A percentile compares a stretch with the other conserved stretches of the same genome.
Conservation (phyloP, 139 green algal genomes). For the Microglena sp. region DNA sequence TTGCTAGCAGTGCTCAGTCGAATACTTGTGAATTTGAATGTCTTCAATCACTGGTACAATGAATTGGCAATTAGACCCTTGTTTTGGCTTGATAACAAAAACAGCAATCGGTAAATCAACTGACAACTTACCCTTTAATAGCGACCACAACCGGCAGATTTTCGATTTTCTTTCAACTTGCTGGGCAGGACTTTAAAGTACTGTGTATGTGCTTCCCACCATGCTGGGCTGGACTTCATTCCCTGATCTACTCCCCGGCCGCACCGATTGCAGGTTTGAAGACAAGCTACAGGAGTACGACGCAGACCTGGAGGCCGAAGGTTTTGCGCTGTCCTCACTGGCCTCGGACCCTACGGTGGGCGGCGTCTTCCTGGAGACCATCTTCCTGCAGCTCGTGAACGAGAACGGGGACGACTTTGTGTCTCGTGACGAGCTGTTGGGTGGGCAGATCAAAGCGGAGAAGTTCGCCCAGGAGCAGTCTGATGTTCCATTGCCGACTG, state of each 20-base stretch:
- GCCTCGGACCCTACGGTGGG: not conserved
- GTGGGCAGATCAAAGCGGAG: not conserved
- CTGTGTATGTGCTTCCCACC: not conserved
- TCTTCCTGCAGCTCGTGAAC: not conserved
- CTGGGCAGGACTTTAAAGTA: not conserved
- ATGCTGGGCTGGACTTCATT: no score
- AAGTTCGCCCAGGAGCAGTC: not conserved
- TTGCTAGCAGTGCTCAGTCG: no score
- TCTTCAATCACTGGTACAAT: no score
- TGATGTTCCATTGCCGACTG: not conserved
- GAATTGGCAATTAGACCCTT: no score
- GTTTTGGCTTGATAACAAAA: no score
- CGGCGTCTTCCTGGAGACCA: not conserved
- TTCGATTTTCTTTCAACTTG: not conserved
- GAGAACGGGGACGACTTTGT: not conserved
- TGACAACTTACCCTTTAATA: no score
- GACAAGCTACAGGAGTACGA: not conserved
- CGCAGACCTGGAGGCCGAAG: not conserved
- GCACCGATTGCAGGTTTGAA: not conserved
- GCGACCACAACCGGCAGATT: not conserved
- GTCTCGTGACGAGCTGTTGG: not conserved
- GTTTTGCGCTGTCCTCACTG: not conserved
- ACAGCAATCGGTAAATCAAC: no score
- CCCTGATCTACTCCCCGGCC: no score
- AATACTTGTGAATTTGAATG: no score